Percentiles rank a stretch among this genome's conserved stretches.
Conservation (phyloP, 2,329 filamentous ascomycete genomes). For the Tolypocladium cylindrosporum region DNA sequence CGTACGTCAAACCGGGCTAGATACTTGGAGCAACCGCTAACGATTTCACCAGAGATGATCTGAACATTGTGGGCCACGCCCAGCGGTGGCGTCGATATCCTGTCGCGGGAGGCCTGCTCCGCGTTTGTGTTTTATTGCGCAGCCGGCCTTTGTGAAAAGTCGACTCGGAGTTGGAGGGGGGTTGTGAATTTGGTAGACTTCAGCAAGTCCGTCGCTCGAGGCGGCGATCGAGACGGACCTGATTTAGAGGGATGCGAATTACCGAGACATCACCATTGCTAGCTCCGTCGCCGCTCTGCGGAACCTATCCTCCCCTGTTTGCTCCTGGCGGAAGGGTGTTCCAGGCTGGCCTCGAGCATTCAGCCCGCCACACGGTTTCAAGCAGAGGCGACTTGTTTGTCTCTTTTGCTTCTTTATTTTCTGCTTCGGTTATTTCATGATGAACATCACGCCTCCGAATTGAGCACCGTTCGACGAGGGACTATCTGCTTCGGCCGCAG, state of each 20-base stretch:
- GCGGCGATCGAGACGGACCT: neutral
- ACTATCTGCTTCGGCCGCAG: neutral
- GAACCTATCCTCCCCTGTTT: neutral
- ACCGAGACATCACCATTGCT: neutral
- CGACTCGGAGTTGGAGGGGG: neutral
- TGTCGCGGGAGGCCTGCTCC: neutral
- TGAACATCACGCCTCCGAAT: slow-evolving; percentile 8
- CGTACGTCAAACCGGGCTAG: slow-evolving; percentile 29
- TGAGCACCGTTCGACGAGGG: slow-evolving; percentile 1
- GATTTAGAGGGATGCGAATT: neutral
- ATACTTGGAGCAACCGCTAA: slow-evolving; percentile 13
- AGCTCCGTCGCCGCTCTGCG: neutral
- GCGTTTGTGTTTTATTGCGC: neutral
- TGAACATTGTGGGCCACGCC: neutral
- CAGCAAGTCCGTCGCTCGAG: neutral
- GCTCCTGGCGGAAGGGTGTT: neutral
- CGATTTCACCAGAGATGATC: slow-evolving; percentile 16
- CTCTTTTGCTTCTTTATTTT: slow-evolving; percentile 2
- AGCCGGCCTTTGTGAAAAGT: neutral
- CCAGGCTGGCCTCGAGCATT: slow-evolving; percentile 2
- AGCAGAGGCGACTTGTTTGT: slow-evolving; percentile 2
- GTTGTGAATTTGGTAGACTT: slow-evolving; percentile 4
- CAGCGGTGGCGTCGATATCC: neutral
- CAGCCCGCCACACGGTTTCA: neutral
- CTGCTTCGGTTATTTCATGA: slow-evolving; percentile 1